Evolutionary conservation across 768 basidiomycete genomes (phyloP).

Genomic region (Crepidotus variabilis): DNA sequence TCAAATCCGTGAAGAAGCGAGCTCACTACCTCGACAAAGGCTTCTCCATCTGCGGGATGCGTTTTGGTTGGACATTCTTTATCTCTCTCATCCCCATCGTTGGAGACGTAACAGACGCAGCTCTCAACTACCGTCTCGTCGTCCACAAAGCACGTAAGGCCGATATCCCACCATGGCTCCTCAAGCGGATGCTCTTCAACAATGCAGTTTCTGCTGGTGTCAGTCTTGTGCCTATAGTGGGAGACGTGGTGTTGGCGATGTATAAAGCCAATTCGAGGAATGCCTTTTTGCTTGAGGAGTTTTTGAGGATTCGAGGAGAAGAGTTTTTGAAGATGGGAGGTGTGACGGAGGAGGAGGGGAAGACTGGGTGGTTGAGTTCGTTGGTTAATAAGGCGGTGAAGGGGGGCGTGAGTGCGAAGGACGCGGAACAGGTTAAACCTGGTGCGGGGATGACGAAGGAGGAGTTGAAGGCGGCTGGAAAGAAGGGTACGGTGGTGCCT

Average conservation of each 20-base stretch:
- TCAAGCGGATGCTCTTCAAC: constrained; percentile 72
- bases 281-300: constrained; percentile 83
- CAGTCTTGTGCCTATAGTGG: constrained; percentile 66
- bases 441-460: constrained; percentile 45
- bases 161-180: constrained; percentile 64
- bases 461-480: constrained; percentile 18
- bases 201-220: constrained; percentile 64
- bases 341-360: constrained; percentile 17
- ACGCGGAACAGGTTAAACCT: constrained; percentile 45
- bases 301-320: constrained; percentile 71
- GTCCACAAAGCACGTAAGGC: constrained; percentile 72
- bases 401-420: constrained; percentile 25
- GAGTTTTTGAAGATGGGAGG: constrained; percentile 56
- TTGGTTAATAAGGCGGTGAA: constrained; percentile 14
- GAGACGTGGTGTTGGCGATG: constrained; percentile 71
- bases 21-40: constrained; percentile 89
- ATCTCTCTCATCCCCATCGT: constrained; percentile 71
- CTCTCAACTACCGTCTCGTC: constrained; percentile 74
- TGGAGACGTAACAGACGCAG: constrained; percentile 61
- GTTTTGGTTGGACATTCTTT: constrained; percentile 85
- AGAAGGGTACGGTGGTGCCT: background rate
- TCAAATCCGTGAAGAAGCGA: constrained; percentile 69
- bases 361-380: constrained; percentile 20
- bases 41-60: constrained; percentile 73
- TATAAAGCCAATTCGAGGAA: constrained; percentile 92